phyloP scores from a whole-genome alignment of 2,329 filamentous ascomycete species.

The Tolypocladium pustulatum region DNA sequence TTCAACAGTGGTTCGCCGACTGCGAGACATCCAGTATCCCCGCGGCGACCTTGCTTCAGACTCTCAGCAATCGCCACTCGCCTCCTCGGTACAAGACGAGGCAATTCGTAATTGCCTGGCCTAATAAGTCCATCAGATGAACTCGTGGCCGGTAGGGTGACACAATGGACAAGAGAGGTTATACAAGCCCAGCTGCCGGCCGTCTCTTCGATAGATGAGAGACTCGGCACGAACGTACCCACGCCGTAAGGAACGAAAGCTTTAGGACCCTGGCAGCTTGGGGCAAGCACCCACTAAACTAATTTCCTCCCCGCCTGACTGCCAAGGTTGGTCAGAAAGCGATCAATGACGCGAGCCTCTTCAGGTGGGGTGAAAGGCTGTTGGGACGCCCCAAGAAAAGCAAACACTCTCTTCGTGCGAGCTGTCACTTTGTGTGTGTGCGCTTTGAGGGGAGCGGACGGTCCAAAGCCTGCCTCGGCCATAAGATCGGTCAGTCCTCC shows the following conservation, averaged over 20 bases:
- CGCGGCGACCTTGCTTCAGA: background rate
- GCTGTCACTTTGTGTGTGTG: conserved; percentile 11
- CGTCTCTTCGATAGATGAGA: background rate
- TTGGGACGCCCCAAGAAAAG: conserved; percentile 4
- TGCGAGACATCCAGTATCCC: background rate
- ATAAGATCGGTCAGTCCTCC: background rate
- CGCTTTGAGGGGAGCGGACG: background rate
- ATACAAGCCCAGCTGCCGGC: background rate
- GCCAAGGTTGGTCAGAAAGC: background rate
- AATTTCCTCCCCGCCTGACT: background rate
- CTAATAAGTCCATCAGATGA: background rate
- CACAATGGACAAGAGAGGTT: background rate
- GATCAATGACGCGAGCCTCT: conserved; percentile 5
- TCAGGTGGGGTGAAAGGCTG: background rate
- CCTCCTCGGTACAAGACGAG: background rate
- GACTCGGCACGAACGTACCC: background rate
- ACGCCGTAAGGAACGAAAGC: background rate
- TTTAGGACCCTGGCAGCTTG: background rate
- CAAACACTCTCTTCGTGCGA: conserved; percentile 9
- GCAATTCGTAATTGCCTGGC: background rate
- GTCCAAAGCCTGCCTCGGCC: background rate
- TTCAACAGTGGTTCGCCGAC: background rate
- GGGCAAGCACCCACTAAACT: background rate
- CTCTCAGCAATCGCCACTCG: background rate
- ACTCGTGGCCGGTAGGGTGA: background rate